phyloP scores from a whole-genome alignment of 2,329 filamentous ascomycete species.

The Pseudocercospora cruenta region DNA sequence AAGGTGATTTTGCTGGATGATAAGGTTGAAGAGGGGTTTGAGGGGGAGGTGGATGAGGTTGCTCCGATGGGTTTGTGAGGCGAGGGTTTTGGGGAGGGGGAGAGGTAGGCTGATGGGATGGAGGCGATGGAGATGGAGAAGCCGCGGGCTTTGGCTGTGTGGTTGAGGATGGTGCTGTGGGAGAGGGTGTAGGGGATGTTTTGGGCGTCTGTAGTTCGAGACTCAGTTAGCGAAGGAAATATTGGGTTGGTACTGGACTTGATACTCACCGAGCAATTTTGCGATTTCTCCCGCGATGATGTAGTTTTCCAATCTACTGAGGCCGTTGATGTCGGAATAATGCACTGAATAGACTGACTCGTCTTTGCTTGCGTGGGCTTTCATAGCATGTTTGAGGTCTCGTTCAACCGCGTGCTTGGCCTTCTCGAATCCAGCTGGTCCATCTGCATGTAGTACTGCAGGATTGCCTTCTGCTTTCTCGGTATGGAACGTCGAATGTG shows the following conservation, averaged over 20 bases:
- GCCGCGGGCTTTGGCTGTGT: conserved; percentile 36
- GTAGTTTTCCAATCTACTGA: conserved; percentile 42
- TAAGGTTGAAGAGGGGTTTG: conserved; percentile 10
- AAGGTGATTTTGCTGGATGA: conserved; percentile 27
- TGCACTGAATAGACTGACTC: conserved; percentile 38
- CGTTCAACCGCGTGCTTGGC: conserved; percentile 39
- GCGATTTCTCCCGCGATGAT: conserved; percentile 42
- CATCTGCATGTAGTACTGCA: conserved; percentile 33
- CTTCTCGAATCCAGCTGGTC: conserved; percentile 34
- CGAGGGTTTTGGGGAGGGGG: conserved; percentile 30
- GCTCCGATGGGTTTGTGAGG: conserved; percentile 24
- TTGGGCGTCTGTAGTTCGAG: conserved; percentile 30
- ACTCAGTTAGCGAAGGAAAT: neutral
- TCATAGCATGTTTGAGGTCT: conserved; percentile 36
- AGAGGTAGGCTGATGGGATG: conserved; percentile 33
- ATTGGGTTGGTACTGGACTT: too few species aligned
- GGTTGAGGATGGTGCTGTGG: conserved; percentile 40
- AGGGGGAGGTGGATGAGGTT: conserved; percentile 13
- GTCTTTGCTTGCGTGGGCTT: conserved; percentile 27
- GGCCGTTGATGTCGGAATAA: conserved; percentile 41
- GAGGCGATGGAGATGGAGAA: conserved; percentile 40
- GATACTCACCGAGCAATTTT: conserved; percentile 37
- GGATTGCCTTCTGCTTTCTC: conserved; percentile 38
- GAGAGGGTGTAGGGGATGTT: conserved; percentile 38
- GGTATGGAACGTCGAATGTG: conserved; percentile 37